Evolutionary conservation across 2,329 filamentous ascomycete species (phyloP), one percentile per base, ranked within the genome.

Genomic region (Cladosporium sp.): DNA sequence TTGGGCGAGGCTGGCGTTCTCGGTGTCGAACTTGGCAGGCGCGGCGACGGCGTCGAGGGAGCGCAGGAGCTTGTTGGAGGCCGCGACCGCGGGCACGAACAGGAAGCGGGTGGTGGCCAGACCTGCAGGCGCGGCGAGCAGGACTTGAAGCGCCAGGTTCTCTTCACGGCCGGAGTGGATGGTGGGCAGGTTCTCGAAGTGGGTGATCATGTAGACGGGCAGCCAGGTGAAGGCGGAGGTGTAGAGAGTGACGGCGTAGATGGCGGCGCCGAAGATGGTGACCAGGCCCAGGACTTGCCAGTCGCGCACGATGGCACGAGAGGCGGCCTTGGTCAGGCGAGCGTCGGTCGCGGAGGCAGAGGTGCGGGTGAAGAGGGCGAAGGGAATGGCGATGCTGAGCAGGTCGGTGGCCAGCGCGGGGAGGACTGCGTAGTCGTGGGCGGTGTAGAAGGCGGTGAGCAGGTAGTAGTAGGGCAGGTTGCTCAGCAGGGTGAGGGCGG

Each of bases 381-480:
- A 93, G 1, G 92, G 91, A 25, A 90, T 68, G 40, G 86, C 85
- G 40, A 84, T 83, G 2, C 89, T 84, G 59, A 86, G 66, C 53
- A 89, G 76, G 65, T 92, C 88, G 66, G 93, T 87, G 34, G 75
- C 71, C 51, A 91, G 80, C 35, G 84, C 84, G 37, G 82, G 76
- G 28, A 85, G 67, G 19, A 86, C 80, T 0, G 88, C 87, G 54
- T 77, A 72, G 24, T 82, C 77, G 24, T 82, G 81, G 64, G 95
- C 80, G 35, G 79, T 74, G 80, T 95, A 96, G 77, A 95, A 96
- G 53, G 85, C 85, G 28, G 80, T 79, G 25, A 96, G 79, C 42
- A 97, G 84, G 69, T 89, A 89, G 61, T 88, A 83, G 66, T 84
- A 83, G 42, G 92, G 93, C 19, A 88, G 83, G 73, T 91, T 86